Conservation (phyloP, 345 rosid genomes). For the Dipteronia sinensis region DNA sequence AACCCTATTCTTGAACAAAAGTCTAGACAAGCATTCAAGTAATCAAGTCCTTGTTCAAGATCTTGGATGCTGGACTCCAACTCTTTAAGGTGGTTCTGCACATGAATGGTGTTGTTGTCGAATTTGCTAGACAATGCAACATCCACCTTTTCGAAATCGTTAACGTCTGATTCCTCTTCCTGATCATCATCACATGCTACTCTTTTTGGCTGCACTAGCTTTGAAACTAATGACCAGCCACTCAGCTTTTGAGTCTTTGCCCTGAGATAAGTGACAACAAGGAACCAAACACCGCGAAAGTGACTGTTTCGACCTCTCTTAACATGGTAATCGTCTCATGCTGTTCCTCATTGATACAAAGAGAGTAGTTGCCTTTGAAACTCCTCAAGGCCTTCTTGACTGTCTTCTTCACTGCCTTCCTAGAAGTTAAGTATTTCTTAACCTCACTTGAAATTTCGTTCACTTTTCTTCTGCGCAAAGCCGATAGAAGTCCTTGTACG, state of each 20-base stretch:
- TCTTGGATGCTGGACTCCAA: slow-evolving; percentile 47
- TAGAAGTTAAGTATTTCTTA: slow-evolving; percentile 21
- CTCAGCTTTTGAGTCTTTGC: slow-evolving; percentile 25
- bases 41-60: slow-evolving; percentile 41
- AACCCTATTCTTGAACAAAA: slow-evolving; percentile 44
- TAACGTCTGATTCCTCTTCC: slow-evolving; percentile 22
- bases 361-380: slow-evolving; percentile 18
- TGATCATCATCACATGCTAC: slow-evolving; percentile 7
- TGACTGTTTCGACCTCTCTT: slow-evolving; percentile 34
- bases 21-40: slow-evolving; percentile 38
- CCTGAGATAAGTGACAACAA: slow-evolving; percentile 41
- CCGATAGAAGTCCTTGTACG: slow-evolving; percentile 31
- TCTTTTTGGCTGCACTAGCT: slow-evolving; percentile 34
- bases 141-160: slow-evolving; percentile 41
- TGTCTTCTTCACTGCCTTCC: slow-evolving; percentile 41
- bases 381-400: slow-evolving; percentile 33
- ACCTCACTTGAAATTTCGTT: slow-evolving; percentile 25
- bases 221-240: slow-evolving; percentile 41
- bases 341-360: neutral
- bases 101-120: slow-evolving; percentile 8
- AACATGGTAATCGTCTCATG: slow-evolving; percentile 26
- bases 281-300: slow-evolving; percentile 24
- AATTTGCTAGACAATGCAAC: slow-evolving; percentile 23
- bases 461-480: slow-evolving; percentile 33
- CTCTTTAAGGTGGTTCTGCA: slow-evolving; percentile 28